Evolutionary conservation across 2,329 filamentous ascomycete genomes (phyloP).

Genomic region (Pseudopithomyces maydicus): DNA sequence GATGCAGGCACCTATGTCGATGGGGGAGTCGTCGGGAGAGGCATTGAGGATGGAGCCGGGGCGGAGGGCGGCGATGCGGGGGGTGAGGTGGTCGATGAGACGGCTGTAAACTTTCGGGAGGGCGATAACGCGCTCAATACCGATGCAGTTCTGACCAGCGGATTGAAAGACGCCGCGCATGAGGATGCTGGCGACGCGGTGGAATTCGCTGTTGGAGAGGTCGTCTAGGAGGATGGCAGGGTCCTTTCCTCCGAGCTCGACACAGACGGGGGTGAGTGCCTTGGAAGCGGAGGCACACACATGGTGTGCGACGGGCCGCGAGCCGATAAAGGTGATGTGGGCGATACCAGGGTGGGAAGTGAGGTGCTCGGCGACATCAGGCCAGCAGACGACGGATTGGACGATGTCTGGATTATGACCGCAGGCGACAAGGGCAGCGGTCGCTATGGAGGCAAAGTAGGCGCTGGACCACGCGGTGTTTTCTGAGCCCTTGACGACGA

Average conservation of each 20-base stretch:
- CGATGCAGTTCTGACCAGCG: constrained; percentile 96
- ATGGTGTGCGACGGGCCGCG: constrained; percentile 80
- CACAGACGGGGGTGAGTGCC: constrained; percentile 82
- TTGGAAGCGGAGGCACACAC: constrained; percentile 87
- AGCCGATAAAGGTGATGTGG: constrained; percentile 97
- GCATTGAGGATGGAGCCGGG: constrained; percentile 71
- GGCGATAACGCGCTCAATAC: constrained; percentile 90
- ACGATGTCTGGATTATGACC: constrained; percentile 82
- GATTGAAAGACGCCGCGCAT: constrained; percentile 95
- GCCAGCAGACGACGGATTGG: constrained; percentile 87
- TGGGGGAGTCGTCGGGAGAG: constrained; percentile 44
- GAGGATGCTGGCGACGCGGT: constrained; percentile 78
- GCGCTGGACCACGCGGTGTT: constrained; percentile 90
- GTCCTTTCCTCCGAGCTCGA: constrained; percentile 95
- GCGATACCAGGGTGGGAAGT: constrained; percentile 83
- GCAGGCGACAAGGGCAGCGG: constrained; percentile 78
- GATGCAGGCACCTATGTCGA: constrained; percentile 90
- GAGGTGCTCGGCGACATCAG: constrained; percentile 76
- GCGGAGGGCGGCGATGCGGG: constrained; percentile 74
- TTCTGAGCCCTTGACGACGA: constrained; percentile 93
- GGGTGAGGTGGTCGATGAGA: constrained; percentile 72
- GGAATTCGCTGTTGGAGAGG: constrained; percentile 65
- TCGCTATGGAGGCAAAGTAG: constrained; percentile 81
- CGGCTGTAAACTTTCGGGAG: constrained; percentile 75
- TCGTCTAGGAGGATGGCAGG: constrained; percentile 89